Percentiles rank a stretch among this genome's conserved stretches.
These are phyloP conservation scores for Fraxinus floribunda DNA, from an alignment of 305 asterid species.

Conservation along the genomic window DNA sequence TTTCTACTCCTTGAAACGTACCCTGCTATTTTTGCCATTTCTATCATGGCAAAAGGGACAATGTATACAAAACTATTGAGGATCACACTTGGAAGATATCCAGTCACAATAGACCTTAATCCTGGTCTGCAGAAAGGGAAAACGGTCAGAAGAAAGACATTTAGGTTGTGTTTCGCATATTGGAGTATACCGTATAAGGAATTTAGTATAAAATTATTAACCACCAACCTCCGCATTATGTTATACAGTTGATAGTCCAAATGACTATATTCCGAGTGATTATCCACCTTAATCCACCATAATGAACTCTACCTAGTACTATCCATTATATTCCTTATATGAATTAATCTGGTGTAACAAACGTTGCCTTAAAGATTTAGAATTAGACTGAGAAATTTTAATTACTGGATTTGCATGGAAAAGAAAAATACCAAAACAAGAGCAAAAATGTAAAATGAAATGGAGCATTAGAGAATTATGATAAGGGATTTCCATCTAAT, in stretches of 20 bases:
- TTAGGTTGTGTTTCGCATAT: background rate
- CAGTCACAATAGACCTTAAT: conserved; percentile 74
- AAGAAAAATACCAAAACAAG: background rate
- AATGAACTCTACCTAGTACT: background rate
- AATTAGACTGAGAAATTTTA: background rate
- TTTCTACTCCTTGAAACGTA: conserved; percentile 71
- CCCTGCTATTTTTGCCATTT: conserved; percentile 69
- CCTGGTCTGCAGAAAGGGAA: conserved; percentile 63
- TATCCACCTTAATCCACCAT: background rate
- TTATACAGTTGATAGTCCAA: background rate
- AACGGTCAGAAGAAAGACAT: background rate
- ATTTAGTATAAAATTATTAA: background rate
- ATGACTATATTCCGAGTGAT: background rate
- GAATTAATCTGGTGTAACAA: background rate
- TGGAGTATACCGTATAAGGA: background rate
- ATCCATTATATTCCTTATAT: background rate
- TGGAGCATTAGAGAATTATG: background rate
- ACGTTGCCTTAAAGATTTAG: background rate
- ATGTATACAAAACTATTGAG: conserved; percentile 68
- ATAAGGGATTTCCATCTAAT: background rate
- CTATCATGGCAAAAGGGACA: conserved; percentile 75
- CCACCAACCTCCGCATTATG: background rate
- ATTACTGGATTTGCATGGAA: background rate
- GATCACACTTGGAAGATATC: conserved; percentile 84
- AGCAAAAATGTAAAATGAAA: background rate